Evolutionary conservation across 495 filamentous ascomycete species (phyloP).

Genomic region (Daldinia childiae): DNA sequence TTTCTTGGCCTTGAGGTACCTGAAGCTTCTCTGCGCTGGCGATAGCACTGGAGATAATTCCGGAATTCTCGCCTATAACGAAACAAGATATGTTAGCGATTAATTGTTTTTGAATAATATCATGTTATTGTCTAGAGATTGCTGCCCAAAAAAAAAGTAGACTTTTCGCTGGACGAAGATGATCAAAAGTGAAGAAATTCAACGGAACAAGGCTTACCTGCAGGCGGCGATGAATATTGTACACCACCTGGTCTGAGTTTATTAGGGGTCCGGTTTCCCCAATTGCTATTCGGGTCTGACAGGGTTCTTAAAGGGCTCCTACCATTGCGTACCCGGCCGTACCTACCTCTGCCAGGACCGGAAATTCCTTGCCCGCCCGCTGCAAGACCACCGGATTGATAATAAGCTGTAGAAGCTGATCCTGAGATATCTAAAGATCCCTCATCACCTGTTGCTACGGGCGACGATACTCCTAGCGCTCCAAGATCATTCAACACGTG

Average conservation of each 20-base stretch:
- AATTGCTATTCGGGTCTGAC: slow-evolving; percentile 62
- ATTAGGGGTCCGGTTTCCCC: slow-evolving; percentile 58
- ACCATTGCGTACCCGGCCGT: slow-evolving; percentile 70
- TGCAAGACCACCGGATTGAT: slow-evolving; percentile 47
- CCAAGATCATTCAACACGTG: slow-evolving; percentile 63
- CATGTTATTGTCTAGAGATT: background rate
- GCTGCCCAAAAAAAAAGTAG: background rate
- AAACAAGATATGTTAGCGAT: slow-evolving; percentile 24
- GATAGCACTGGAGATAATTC: slow-evolving; percentile 90
- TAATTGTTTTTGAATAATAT: slow-evolving; percentile 5
- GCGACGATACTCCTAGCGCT: slow-evolving; percentile 38
- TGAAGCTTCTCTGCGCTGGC: slow-evolving; percentile 82
- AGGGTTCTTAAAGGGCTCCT: slow-evolving; percentile 71
- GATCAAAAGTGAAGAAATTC: slow-evolving; percentile 8
- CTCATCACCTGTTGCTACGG: slow-evolving; percentile 42
- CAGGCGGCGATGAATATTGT: slow-evolving; percentile 50
- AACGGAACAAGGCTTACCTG: slow-evolving; percentile 52
- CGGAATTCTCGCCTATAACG: slow-evolving; percentile 62
- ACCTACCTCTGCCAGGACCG: slow-evolving; percentile 81
- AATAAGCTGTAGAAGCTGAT: slow-evolving; percentile 44
- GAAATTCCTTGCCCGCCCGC: slow-evolving; percentile 73
- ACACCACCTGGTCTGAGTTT: slow-evolving; percentile 37
- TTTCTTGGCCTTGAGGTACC: slow-evolving; percentile 69
- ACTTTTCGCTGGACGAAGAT: background rate
- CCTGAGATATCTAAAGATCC: slow-evolving; percentile 51